These are phyloP conservation scores for Exsudoporus frostii DNA, from an alignment of 768 basidiomycete species.

Conservation along the genomic window DNA sequence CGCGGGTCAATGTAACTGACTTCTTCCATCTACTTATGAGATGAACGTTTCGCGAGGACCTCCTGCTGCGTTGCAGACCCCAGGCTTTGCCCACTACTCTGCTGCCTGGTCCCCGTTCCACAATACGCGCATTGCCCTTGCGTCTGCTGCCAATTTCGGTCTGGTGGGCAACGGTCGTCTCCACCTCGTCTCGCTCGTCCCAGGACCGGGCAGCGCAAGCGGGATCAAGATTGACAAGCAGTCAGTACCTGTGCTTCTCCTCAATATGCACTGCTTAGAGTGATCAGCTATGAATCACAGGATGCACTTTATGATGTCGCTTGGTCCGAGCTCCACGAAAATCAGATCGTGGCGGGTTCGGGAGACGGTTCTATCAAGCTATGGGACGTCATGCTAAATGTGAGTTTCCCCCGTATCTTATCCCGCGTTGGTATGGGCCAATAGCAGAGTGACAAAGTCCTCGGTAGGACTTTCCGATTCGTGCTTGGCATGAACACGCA, in stretches of 20 bases:
- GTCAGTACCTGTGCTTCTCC: constrained; percentile 42
- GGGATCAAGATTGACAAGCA: constrained; percentile 59
- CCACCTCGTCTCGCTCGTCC: constrained; percentile 55
- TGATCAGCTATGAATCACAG: constrained; percentile 76
- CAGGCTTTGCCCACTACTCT: constrained; percentile 81
- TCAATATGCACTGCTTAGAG: constrained; percentile 7
- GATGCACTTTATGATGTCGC: constrained; percentile 89
- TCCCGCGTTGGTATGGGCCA: neutral
- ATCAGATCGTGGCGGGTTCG: constrained; percentile 84
- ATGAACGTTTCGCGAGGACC: constrained; percentile 38
- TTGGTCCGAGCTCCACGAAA: constrained; percentile 95
- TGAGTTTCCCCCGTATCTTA: constrained; percentile 32
- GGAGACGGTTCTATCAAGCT: constrained; percentile 89
- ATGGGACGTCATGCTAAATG: constrained; percentile 88
- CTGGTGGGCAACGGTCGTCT: constrained; percentile 94
- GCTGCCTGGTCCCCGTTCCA: constrained; percentile 87
- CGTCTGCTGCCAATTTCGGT: constrained; percentile 90
- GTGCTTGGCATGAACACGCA: constrained; percentile 91
- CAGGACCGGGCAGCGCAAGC: constrained; percentile 44
- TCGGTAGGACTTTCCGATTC: constrained; percentile 79
- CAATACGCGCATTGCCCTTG: constrained; percentile 67
- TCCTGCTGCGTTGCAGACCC: constrained; percentile 61
- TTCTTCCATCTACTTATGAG: neutral
- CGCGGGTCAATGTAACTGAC: neutral
- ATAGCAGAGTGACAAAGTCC: constrained; percentile 30